Percentiles rank a stretch among this genome's conserved stretches.
phyloP scores from a whole-genome alignment of 345 rosid species.

The Gossypium herbaceum region DNA sequence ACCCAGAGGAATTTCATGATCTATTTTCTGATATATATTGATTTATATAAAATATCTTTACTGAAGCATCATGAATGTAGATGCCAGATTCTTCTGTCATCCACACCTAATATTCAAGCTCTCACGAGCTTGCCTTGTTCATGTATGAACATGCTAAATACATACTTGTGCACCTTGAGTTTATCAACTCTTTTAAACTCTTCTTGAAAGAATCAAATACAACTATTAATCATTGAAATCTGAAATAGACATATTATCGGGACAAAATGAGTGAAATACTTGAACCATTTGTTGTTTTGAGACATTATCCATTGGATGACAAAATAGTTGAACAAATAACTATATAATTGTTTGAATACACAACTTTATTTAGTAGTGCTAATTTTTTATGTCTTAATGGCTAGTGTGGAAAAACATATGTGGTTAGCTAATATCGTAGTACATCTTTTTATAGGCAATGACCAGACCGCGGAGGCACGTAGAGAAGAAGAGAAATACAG shows the following conservation, averaged over 20 bases:
- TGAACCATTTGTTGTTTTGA: not conserved
- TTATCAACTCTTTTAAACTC: not conserved
- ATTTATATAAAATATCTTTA: too few species aligned
- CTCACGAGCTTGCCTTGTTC: constrained; percentile 4
- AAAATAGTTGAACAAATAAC: not conserved
- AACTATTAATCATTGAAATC: not conserved
- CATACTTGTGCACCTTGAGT: not conserved
- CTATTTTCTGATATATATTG: not conserved
- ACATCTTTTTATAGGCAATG: constrained; percentile 33
- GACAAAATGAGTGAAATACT: not conserved
- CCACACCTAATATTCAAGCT: not conserved
- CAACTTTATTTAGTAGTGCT: not conserved
- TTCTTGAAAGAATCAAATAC: not conserved
- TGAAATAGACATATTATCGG: not conserved
- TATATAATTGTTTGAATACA: not conserved
- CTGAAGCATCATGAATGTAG: too few species aligned
- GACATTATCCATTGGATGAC: not conserved
- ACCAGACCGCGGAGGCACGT: constrained; percentile 34
- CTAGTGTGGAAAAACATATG: constrained; percentile 1
- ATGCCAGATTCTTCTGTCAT: too few species aligned
- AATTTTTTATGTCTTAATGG: not conserved
- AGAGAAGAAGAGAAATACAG: constrained; percentile 68
- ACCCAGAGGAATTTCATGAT: not conserved
- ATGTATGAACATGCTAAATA: too few species aligned
- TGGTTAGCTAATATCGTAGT: not conserved